Conservation (phyloP, 2,329 filamentous ascomycete species). For the Elsinoe australis region DNA sequence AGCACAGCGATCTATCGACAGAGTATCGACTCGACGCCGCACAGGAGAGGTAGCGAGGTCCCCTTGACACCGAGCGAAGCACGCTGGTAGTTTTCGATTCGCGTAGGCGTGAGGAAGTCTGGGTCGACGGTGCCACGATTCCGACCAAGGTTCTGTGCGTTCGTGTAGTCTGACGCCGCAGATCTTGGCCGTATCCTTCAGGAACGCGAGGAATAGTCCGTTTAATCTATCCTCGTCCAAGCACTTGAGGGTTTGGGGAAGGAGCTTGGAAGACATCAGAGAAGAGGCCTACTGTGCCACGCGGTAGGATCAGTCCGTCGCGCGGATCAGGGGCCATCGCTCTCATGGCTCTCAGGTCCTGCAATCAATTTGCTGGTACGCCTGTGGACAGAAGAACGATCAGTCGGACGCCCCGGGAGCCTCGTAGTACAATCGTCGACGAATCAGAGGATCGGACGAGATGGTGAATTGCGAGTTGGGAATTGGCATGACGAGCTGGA, state of each 20-base stretch:
- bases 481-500: not conserved
- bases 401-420: slow-evolving; percentile 10
- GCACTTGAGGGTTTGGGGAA: slow-evolving; percentile 7
- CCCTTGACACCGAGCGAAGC: no score
- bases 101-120: not conserved
- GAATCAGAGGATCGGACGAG: not conserved
- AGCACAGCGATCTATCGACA: no score
- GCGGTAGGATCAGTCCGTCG: not conserved
- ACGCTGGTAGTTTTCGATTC: not conserved
- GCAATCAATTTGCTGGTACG: not conserved
- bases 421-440: not conserved
- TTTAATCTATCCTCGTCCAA: not conserved
- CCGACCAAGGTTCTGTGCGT: not conserved
- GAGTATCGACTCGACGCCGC: no score
- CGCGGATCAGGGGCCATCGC: slow-evolving; percentile 7
- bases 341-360: not conserved
- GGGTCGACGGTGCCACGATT: slow-evolving; percentile 1
- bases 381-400: no score
- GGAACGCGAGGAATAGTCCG: not conserved
- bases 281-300: slow-evolving; percentile 2
- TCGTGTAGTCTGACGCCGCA: not conserved
- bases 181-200: not conserved
- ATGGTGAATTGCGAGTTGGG: not conserved
- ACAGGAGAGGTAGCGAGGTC: not conserved
- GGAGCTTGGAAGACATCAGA: not conserved